A percentile compares a stretch with the other conserved stretches of the same genome.
These are phyloP conservation scores for Ampelocalamus luodianensis DNA, from an alignment of 176 grass and related monocot genomes.

Conservation along the genomic window DNA sequence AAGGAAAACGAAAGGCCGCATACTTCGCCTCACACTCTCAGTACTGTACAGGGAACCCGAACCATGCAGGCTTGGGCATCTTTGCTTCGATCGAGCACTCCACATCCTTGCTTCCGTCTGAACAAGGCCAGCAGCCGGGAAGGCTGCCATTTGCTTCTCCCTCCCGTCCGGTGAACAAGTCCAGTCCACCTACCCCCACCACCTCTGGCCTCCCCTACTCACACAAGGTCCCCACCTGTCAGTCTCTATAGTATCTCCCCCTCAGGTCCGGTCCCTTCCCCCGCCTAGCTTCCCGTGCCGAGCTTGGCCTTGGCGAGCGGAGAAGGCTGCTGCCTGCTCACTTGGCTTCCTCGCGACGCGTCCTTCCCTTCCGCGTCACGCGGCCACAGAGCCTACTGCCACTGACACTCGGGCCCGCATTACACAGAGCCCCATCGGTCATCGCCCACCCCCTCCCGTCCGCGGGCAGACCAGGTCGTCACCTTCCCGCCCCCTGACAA, in stretches of 20 bases:
- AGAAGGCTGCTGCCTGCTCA: conserved; percentile 30
- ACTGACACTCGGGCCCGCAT: background rate
- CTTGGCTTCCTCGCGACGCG: conserved; percentile 36
- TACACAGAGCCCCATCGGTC: background rate
- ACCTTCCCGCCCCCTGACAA: background rate
- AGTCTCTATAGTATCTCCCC: too few species aligned
- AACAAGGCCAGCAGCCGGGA: background rate
- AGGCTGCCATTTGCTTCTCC: background rate
- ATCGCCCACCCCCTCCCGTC: background rate
- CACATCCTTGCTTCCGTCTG: background rate
- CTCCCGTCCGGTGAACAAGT: background rate
- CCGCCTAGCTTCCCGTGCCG: conserved; percentile 19
- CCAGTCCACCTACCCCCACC: background rate
- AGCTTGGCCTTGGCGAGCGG: background rate
- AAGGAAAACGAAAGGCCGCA: background rate
- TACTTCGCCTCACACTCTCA: background rate
- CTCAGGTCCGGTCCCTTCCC: background rate
- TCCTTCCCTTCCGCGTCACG: background rate
- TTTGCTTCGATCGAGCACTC: background rate
- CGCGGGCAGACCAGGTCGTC: background rate
- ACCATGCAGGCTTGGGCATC: background rate
- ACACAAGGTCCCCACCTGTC: background rate
- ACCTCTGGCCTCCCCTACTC: background rate
- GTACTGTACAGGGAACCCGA: too few species aligned
- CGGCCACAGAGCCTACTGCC: background rate